These are phyloP conservation scores for Cutaneotrichosporon cutaneum DNA, from an alignment of 1,284 basidiomycete species.

Conservation along the genomic window DNA sequence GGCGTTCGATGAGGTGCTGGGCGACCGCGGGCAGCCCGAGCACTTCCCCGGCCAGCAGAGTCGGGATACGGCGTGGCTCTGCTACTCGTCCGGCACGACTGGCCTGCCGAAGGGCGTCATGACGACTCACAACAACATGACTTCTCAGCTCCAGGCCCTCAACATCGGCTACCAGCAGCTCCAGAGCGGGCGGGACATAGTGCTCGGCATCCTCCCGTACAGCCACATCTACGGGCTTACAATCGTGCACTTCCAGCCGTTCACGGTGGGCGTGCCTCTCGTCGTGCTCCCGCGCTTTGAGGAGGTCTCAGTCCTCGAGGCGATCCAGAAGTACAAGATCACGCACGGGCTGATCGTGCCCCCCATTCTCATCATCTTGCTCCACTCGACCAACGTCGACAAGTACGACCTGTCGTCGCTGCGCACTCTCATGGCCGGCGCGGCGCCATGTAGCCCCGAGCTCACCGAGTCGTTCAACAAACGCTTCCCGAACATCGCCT, in stretches of 20 bases:
- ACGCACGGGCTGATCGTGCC: conserved; percentile 72
- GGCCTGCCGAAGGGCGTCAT: conserved; percentile 52
- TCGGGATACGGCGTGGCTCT: conserved; percentile 52
- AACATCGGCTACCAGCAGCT: conserved; percentile 11
- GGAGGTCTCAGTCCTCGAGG: conserved; percentile 59
- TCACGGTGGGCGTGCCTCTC: conserved; percentile 62
- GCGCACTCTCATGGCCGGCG: conserved; percentile 70
- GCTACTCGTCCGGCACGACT: conserved; percentile 65
- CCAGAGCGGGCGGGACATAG: conserved; percentile 14
- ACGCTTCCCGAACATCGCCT: conserved; percentile 23
- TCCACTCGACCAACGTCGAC: conserved; percentile 59
- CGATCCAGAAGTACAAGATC: conserved; percentile 69
- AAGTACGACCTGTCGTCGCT: conserved; percentile 64
- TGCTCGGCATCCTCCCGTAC: conserved; percentile 21
- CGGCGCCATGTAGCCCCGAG: conserved; percentile 69
- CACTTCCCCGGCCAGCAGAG: conserved; percentile 14
- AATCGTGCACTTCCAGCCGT: conserved; percentile 61
- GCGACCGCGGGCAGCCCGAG: conserved; percentile 12
- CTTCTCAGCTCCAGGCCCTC: conserved; percentile 35
- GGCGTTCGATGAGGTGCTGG: conserved; percentile 14
- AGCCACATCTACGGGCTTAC: conserved; percentile 27
- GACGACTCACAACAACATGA: conserved; percentile 67
- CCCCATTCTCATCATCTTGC: conserved; percentile 66
- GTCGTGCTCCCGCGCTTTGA: conserved; percentile 69
- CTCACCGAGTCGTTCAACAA: conserved; percentile 35